Evolutionary conservation across 2,329 filamentous ascomycete genomes (phyloP).

Genomic region (Colletotrichum lentis): DNA sequence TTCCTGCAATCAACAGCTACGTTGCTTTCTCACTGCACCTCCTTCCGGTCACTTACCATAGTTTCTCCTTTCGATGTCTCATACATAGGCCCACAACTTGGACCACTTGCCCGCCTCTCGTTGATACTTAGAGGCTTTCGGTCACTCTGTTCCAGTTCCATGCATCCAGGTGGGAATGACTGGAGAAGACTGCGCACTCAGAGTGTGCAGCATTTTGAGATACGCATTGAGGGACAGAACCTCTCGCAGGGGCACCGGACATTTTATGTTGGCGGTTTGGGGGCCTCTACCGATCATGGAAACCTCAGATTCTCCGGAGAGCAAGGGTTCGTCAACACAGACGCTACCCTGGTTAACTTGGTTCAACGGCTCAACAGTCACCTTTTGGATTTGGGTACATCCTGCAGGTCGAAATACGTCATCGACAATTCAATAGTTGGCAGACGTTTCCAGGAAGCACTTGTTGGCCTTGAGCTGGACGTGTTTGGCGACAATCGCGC

Average conservation of each 20-base stretch:
- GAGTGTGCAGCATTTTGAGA: neutral
- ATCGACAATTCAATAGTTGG: neutral
- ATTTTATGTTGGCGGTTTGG: neutral
- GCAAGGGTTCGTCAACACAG: neutral
- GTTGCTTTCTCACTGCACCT: constrained; percentile 15
- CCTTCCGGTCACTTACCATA: neutral
- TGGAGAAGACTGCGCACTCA: constrained; percentile 1
- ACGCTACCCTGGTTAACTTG: neutral
- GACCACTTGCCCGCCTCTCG: too few species aligned
- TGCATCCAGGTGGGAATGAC: neutral
- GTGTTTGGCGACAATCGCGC: constrained; percentile 7
- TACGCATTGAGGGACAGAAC: neutral
- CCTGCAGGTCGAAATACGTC: neutral
- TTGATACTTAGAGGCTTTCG: too few species aligned
- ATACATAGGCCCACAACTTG: too few species aligned
- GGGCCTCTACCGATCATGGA: neutral
- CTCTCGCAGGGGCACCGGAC: accelerated
- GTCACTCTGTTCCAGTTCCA: too few species aligned
- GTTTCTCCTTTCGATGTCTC: accelerated
- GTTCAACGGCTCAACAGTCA: neutral
- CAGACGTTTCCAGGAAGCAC: constrained; percentile 1
- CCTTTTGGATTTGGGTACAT: neutral
- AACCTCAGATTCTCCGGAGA: neutral
- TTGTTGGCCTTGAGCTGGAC: neutral
- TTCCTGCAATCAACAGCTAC: neutral